These are phyloP conservation scores for Thraustochytrium sp. DNA, from an alignment of 352 stramenopile genomes.

Conservation along the genomic window DNA sequence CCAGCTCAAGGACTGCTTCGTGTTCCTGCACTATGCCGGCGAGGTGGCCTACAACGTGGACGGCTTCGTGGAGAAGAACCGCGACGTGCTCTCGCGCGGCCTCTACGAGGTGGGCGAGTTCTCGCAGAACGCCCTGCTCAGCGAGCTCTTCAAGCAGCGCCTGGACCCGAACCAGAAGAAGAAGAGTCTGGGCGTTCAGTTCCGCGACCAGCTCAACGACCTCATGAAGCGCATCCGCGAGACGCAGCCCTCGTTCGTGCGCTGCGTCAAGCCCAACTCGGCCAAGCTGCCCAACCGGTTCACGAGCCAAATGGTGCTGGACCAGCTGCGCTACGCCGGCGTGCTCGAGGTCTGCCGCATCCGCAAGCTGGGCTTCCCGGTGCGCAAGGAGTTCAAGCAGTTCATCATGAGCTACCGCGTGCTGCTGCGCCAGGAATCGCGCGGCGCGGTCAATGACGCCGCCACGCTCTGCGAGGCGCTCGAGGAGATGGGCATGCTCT, in stretches of 20 bases:
- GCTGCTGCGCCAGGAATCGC: background rate
- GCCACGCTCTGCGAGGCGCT: constrained; percentile 41
- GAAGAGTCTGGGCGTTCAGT: constrained; percentile 67
- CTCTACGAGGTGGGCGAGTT: constrained; percentile 58
- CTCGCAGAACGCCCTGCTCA: constrained; percentile 46
- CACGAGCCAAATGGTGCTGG: constrained; percentile 80
- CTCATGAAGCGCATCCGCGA: constrained; percentile 87
- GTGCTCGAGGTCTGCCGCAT: constrained; percentile 97
- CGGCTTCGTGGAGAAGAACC: constrained; percentile 93
- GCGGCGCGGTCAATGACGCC: background rate
- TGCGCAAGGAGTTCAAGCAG: constrained; percentile 81
- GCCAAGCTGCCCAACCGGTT: constrained; percentile 79
- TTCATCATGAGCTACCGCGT: constrained; percentile 43
- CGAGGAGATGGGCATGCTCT: constrained; percentile 43
- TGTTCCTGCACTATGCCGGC: constrained; percentile 89
- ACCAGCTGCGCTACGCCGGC: constrained; percentile 94
- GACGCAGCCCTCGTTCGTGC: constrained; percentile 92
- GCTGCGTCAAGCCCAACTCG: constrained; percentile 97
- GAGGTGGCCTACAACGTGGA: constrained; percentile 85
- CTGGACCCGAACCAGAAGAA: constrained; percentile 45
- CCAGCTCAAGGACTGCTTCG: constrained; percentile 61
- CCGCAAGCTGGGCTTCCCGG: constrained; percentile 92
- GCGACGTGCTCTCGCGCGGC: constrained; percentile 87
- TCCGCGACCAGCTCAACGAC: constrained; percentile 79
- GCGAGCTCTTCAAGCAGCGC: constrained; percentile 31